Conservation (phyloP, 108 stramenopile species). For the Discostella stelligeroides region DNA sequence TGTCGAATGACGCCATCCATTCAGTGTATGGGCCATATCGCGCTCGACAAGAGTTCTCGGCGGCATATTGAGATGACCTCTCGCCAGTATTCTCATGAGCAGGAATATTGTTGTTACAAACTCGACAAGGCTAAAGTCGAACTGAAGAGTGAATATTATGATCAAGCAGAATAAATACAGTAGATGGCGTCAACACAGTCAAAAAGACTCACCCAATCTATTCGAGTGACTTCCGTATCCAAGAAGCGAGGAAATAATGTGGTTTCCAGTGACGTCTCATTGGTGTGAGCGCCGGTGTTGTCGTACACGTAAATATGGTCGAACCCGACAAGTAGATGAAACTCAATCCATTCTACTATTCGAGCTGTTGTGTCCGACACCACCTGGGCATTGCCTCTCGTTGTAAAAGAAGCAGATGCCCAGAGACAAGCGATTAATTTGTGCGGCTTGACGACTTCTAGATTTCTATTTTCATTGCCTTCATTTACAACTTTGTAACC, state of each 20-base stretch:
- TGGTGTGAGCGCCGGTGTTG: slow-evolving; percentile 77
- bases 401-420: slow-evolving; percentile 78
- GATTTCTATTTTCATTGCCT: too few species aligned
- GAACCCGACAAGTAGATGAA: slow-evolving; percentile 74
- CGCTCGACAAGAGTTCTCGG: slow-evolving; percentile 70
- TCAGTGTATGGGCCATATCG: slow-evolving; percentile 72
- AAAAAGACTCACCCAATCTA: slow-evolving; percentile 45
- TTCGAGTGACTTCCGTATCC: slow-evolving; percentile 46
- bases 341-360: slow-evolving; percentile 83
- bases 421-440: slow-evolving; percentile 81
- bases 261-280: slow-evolving; percentile 25
- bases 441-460: too few species aligned
- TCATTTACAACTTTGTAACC: slow-evolving; percentile 10
- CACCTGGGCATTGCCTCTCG: slow-evolving; percentile 67
- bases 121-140: slow-evolving; percentile 23
- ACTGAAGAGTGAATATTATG: neutral
- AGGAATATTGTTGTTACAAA: slow-evolving; percentile 77
- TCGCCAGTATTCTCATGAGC: slow-evolving; percentile 74
- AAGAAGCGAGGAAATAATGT: slow-evolving; percentile 41
- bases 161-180: neutral
- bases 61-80: slow-evolving; percentile 78
- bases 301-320: slow-evolving; percentile 89
- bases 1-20: slow-evolving; percentile 79
- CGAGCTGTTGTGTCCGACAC: slow-evolving; percentile 81
- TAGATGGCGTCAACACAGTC: neutral